These are phyloP conservation scores for Suhomyces terraborum DNA, from an alignment of 1,139 yeast species.

Conservation along the genomic window DNA sequence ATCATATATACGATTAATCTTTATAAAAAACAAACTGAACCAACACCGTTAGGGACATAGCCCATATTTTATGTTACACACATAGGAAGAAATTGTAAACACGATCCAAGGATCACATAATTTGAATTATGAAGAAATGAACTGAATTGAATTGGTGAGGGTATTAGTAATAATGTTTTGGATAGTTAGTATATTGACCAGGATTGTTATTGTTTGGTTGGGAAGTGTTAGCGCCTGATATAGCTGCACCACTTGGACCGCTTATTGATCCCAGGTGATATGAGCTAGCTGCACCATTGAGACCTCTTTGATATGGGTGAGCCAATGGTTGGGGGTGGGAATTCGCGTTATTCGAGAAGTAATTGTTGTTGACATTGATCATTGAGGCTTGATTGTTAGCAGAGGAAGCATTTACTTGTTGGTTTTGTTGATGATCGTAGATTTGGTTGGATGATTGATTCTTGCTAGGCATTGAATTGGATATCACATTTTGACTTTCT, in stretches of 20 bases:
- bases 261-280: slow-evolving; percentile 6
- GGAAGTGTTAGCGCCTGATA: slow-evolving; percentile 8
- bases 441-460: neutral
- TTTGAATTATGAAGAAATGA: slow-evolving; percentile 3
- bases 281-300: slow-evolving; percentile 7
- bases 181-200: slow-evolving; percentile 15
- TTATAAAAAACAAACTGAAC: slow-evolving; percentile 9
- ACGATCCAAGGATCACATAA: slow-evolving; percentile 3
- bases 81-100: slow-evolving; percentile 2
- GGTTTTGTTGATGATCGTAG: slow-evolving; percentile 1
- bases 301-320: slow-evolving; percentile 17
- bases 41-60: slow-evolving; percentile 6
- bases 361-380: slow-evolving; percentile 9
- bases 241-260: slow-evolving; percentile 8
- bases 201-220: slow-evolving; percentile 9
- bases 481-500: neutral
- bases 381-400: neutral
- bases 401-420: neutral
- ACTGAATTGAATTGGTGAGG: slow-evolving; percentile 7
- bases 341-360: slow-evolving; percentile 14
- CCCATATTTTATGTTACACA: slow-evolving; percentile 6
- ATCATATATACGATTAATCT: slow-evolving; percentile 1
- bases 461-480: neutral
- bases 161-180: slow-evolving; percentile 19
- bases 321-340: slow-evolving; percentile 18